Conservation (phyloP, 75 land plant species). For the Picea sitchensis region DNA sequence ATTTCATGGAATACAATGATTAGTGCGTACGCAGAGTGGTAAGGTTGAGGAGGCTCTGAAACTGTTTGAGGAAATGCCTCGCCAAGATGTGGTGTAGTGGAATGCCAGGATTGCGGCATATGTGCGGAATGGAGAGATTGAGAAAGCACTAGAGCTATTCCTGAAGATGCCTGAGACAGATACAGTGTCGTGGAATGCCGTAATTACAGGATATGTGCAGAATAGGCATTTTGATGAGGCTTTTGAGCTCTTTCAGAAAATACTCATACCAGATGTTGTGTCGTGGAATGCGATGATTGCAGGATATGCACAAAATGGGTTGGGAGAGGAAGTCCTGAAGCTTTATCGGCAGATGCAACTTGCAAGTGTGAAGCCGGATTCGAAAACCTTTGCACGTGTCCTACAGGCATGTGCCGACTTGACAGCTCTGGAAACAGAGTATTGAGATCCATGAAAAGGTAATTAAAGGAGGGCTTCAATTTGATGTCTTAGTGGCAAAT, state of each 20-base stretch:
- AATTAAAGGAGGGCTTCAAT: neutral
- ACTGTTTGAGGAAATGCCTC: neutral
- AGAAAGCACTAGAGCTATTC: no score
- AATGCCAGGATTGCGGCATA: neutral
- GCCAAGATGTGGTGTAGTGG: neutral
- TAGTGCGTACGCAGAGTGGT: neutral
- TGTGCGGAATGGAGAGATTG: neutral
- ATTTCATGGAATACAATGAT: neutral
- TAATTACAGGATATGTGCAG: constrained; percentile 6
- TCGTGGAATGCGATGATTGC: constrained; percentile 44
- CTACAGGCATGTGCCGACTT: neutral
- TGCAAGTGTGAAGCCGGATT: neutral
- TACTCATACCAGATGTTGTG: constrained; percentile 27
- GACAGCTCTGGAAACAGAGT: neutral
- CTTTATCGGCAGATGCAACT: neutral
- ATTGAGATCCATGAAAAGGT: neutral
- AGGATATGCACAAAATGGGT: constrained; percentile 36
- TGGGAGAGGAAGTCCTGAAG: constrained; percentile 7
- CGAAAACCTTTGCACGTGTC: neutral
- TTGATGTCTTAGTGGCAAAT: neutral
- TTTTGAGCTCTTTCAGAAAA: constrained; percentile 25
- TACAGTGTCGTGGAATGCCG: neutral
- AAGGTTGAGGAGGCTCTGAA: neutral
- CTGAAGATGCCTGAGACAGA: neutral
- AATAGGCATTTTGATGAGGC: constrained; percentile 21